Evolutionary conservation across 768 basidiomycete species (phyloP), one percentile per base, ranked within the genome.

Genomic region (Tulasnella calospora): DNA sequence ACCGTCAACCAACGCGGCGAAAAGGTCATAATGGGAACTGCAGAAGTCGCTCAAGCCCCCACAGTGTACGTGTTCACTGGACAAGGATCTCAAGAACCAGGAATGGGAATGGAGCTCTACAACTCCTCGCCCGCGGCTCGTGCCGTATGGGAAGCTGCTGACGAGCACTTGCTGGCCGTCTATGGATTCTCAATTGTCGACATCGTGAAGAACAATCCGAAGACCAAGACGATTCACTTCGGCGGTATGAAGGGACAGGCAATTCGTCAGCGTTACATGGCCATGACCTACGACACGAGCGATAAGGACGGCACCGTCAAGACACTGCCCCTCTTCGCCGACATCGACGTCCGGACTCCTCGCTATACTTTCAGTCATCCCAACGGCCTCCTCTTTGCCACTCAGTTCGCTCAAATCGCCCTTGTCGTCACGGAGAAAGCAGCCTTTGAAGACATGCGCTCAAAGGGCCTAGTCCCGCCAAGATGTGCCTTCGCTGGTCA

Each of bases 21-120:
- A 84, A 98, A 94, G 86, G 95, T 99, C 78, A 87, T 99, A 41
- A 90, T 92, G 80, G 98, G 98, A 47, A 90, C 93, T 19, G 95
- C 82, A 96, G 95, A 99, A 84, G 95, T 99, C 79, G 90, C 91
- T 3, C 98, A 99, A 99, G 85, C 91, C 70, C 79, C 81, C 40
- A 85, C 86, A 51, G 86, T 85, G 30, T 88, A 87, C 81, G 87
- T 87, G 82, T 88, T 88, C 83, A 88, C 97, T 6, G 99, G 87
- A 73, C 87, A 88, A 80, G 87, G 87, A 61, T 87, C 87, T 38
- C 87, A 88, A 81, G 87, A 87, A 82, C 84, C 83, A 13, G 95
- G 97, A 27, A 99, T 99, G 98, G 98, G 98, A 27, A 99, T 99
- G 96, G 96, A 98, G 81, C 89, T 99, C 2, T 99, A 98, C 88